Evolutionary conservation across 345 rosid species (phyloP).

Genomic region (Camelina hispida): DNA sequence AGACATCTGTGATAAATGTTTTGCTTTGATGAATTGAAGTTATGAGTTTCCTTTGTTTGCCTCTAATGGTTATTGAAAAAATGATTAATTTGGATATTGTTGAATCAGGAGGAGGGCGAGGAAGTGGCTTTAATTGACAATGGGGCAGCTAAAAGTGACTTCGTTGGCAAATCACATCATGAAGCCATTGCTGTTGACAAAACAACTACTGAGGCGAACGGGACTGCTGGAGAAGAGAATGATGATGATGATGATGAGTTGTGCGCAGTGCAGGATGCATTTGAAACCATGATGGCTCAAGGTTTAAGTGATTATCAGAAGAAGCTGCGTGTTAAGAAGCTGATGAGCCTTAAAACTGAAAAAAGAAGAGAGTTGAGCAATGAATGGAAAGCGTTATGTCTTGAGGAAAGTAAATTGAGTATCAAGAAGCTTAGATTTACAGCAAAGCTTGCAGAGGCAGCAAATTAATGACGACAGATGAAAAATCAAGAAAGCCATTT

Average conservation of each 20-base stretch:
- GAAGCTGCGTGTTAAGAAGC: slow-evolving; percentile 18
- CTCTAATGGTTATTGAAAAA: neutral
- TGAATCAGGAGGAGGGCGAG: slow-evolving; percentile 24
- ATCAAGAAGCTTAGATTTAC: slow-evolving; percentile 29
- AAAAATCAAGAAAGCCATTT: slow-evolving; percentile 17
- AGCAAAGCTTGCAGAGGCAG: slow-evolving; percentile 35
- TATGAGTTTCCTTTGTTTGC: neutral
- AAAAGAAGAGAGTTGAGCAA: slow-evolving; percentile 32
- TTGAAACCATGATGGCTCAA: slow-evolving; percentile 21
- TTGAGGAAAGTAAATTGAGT: slow-evolving; percentile 5
- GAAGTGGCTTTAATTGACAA: neutral
- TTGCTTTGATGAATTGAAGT: neutral
- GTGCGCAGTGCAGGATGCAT: slow-evolving; percentile 23
- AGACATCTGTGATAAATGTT: neutral
- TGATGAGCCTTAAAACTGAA: slow-evolving; percentile 13
- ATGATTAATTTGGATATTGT: neutral
- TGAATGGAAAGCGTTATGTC: slow-evolving; percentile 26
- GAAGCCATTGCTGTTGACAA: neutral
- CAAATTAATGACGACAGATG: neutral
- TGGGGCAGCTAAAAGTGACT: neutral
- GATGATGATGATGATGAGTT: slow-evolving; percentile 15
- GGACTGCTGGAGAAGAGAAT: slow-evolving; percentile 27
- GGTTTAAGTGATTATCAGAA: slow-evolving; percentile 33
- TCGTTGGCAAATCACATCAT: neutral
- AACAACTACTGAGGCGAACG: neutral